phyloP scores from a whole-genome alignment of 2,329 filamentous ascomycete genomes.

The Fusarium albosuccineum region DNA sequence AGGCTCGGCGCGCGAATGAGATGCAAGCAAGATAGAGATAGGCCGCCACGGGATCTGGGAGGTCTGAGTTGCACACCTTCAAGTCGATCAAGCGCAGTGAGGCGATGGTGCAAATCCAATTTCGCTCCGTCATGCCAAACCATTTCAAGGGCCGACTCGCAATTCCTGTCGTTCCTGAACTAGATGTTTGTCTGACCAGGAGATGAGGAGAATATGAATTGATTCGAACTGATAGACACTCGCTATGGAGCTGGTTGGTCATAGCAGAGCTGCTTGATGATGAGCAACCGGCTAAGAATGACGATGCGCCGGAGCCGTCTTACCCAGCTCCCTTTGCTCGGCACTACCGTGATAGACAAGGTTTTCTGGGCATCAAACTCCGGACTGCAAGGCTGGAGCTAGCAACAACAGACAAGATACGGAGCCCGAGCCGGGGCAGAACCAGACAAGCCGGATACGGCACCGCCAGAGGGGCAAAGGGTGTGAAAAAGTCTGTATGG shows the following conservation, averaged over 20 bases:
- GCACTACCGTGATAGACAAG: slow-evolving; percentile 20
- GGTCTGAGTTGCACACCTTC: slow-evolving; percentile 34
- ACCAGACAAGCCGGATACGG: slow-evolving; percentile 23
- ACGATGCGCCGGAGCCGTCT: slow-evolving; percentile 36
- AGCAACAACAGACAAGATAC: slow-evolving; percentile 27
- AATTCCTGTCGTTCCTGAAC: slow-evolving; percentile 34
- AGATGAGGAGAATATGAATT: slow-evolving; percentile 22
- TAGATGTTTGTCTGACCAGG: slow-evolving; percentile 30
- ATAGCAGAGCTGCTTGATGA: slow-evolving; percentile 31
- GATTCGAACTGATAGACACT: slow-evolving; percentile 22
- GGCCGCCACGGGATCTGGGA: slow-evolving; percentile 31
- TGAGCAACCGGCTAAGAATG: slow-evolving; percentile 45
- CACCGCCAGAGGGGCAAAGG: slow-evolving; percentile 22
- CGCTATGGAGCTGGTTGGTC: slow-evolving; percentile 17
- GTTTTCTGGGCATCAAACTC: slow-evolving; percentile 17
- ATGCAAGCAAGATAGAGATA: slow-evolving; percentile 26
- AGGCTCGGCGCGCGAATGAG: slow-evolving; percentile 15
- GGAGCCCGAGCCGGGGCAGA: not conserved
- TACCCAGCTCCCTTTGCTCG: slow-evolving; percentile 24
- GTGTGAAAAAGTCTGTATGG: slow-evolving; percentile 37
- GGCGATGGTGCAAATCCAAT: slow-evolving; percentile 35
- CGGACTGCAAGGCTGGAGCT: slow-evolving; percentile 5
- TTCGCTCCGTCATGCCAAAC: slow-evolving; percentile 33
- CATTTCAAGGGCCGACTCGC: slow-evolving; percentile 16
- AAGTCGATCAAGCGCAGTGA: slow-evolving; percentile 30